Conservation (phyloP, 1,284 basidiomycete genomes). For the Mycena citricolor region DNA sequence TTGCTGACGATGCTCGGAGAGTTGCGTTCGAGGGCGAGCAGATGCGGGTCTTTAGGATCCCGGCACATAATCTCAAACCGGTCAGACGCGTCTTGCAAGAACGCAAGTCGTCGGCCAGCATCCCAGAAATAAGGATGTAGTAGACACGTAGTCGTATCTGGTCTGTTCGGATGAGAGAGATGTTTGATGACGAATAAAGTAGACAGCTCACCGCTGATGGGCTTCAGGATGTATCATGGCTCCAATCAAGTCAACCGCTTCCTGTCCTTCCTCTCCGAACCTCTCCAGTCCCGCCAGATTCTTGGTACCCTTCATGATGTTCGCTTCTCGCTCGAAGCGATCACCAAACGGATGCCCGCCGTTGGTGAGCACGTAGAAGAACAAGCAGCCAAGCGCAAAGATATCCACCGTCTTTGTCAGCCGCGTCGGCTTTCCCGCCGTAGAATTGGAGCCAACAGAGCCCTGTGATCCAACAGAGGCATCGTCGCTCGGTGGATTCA, state of each 20-base stretch:
- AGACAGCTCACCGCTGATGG: conserved; percentile 56
- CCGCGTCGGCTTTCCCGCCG: conserved; percentile 54
- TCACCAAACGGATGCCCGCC: conserved; percentile 92
- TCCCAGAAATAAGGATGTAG: conserved; percentile 98
- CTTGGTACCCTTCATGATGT: conserved; percentile 83
- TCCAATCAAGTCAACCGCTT: conserved; percentile 78
- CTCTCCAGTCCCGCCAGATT: conserved; percentile 68
- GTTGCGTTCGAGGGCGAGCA: conserved; percentile 75
- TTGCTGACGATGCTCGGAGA: conserved; percentile 72
- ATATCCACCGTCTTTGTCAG: conserved; percentile 93
- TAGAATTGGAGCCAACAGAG: conserved; percentile 43
- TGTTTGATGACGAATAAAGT: neutral
- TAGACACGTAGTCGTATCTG: conserved; percentile 83
- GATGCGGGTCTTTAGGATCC: conserved; percentile 79
- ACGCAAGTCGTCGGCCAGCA: conserved; percentile 79
- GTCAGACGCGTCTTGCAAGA: conserved; percentile 96
- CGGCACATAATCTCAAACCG: conserved; percentile 97
- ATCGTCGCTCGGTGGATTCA: conserved; percentile 48
- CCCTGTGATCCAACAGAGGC: conserved; percentile 66
- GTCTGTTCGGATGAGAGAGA: conserved; percentile 49
- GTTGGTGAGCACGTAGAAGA: conserved; percentile 87
- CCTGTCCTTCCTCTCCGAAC: conserved; percentile 89
- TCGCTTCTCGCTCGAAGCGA: conserved; percentile 87
- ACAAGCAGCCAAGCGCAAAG: conserved; percentile 90
- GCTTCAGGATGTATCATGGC: conserved; percentile 79